Evolutionary conservation across 1,284 basidiomycete genomes (phyloP).

Genomic region (Puccinia polysora): DNA sequence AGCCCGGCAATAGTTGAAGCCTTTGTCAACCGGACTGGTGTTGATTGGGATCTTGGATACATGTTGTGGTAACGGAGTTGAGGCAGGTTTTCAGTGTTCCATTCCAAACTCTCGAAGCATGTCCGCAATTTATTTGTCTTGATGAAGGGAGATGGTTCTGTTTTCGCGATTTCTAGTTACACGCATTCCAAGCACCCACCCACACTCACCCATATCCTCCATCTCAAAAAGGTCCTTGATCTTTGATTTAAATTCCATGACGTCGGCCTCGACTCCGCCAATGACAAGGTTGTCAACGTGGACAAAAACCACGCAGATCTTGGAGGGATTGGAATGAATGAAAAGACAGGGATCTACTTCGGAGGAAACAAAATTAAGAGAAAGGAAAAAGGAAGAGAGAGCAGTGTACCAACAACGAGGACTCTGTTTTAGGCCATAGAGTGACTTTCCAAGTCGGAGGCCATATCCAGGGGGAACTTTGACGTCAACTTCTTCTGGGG

Average conservation of each 20-base stretch:
- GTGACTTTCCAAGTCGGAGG: neutral
- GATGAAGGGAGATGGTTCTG: neutral
- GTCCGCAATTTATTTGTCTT: too few species aligned
- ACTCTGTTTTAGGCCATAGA: conserved; percentile 15
- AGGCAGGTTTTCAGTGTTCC: too few species aligned
- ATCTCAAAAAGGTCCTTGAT: too few species aligned
- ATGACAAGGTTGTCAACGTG: conserved; percentile 3
- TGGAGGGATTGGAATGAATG: neutral
- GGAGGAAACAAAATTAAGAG: neutral
- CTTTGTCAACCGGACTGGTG: too few species aligned
- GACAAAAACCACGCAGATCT: neutral
- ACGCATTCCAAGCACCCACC: neutral
- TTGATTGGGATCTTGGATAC: too few species aligned
- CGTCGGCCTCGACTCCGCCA: neutral
- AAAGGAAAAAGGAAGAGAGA: neutral
- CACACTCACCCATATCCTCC: conserved; percentile 2
- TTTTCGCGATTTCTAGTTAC: neutral
- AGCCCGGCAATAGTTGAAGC: too few species aligned
- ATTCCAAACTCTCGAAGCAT: too few species aligned
- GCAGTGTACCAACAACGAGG: conserved; percentile 8
- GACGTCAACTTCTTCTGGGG: neutral
- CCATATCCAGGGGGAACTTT: neutral
- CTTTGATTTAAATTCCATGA: neutral
- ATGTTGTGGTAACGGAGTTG: too few species aligned
- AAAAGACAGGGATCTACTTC: neutral